phyloP scores from a whole-genome alignment of 345 rosid genomes.

The Eucalyptus erythrocorys region DNA sequence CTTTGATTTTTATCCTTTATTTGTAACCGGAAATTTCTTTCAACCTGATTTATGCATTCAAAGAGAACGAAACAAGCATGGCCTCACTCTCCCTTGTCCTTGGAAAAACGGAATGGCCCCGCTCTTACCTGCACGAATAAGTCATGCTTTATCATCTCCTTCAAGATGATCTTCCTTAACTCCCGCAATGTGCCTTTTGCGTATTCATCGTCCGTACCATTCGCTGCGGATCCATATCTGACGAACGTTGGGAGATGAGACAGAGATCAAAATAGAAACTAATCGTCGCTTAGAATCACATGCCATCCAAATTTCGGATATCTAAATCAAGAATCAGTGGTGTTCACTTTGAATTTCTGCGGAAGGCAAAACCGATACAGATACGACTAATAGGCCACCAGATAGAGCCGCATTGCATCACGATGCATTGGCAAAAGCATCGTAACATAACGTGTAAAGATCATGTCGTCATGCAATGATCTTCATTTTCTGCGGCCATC shows the following conservation, averaged over 20 bases:
- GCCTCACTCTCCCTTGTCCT: not conserved
- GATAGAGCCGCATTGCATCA: not conserved
- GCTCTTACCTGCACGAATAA: slow-evolving; percentile 49
- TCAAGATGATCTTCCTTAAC: slow-evolving; percentile 55
- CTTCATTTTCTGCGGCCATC: not conserved
- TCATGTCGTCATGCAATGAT: not conserved
- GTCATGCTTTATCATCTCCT: slow-evolving; percentile 69
- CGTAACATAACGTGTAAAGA: not conserved
- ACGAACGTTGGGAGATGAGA: not conserved
- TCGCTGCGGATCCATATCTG: slow-evolving; percentile 81
- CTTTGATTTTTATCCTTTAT: not conserved
- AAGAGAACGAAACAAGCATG: not conserved
- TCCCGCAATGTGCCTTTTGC: slow-evolving; percentile 46
- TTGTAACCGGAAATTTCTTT: not conserved
- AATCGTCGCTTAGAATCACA: not conserved
- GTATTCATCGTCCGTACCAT: slow-evolving; percentile 86
- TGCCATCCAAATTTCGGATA: not conserved
- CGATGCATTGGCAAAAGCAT: not conserved
- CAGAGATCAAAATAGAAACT: not conserved
- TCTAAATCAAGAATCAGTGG: not conserved
- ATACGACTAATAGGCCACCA: not conserved
- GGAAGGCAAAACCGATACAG: not conserved
- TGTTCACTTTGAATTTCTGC: not conserved
- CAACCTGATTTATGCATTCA: not conserved
- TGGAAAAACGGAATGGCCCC: not conserved